Conservation (phyloP, 2,329 filamentous ascomycete species). For the Talaromyces rugulosus region DNA sequence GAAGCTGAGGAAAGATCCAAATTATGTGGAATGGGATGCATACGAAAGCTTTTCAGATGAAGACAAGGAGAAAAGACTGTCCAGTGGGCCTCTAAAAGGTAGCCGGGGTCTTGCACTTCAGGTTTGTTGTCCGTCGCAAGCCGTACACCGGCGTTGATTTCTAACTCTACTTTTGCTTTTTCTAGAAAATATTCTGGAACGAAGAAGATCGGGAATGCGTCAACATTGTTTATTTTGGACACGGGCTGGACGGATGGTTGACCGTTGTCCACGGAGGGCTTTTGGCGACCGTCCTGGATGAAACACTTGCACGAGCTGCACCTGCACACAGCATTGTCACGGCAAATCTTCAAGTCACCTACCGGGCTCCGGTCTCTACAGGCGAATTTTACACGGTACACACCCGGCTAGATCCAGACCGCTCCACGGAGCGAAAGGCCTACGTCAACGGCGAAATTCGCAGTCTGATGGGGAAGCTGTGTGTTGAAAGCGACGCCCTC, state of each 20-base stretch:
- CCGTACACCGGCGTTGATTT: not conserved
- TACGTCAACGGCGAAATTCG: conserved; percentile 32
- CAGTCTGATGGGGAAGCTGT: conserved; percentile 49
- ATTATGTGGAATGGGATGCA: conserved; percentile 36
- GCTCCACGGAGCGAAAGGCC: conserved; percentile 36
- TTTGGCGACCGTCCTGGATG: conserved; percentile 65
- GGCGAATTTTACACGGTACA: conserved; percentile 62
- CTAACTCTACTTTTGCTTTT: not conserved
- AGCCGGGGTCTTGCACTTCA: conserved; percentile 38
- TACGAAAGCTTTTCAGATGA: conserved; percentile 34
- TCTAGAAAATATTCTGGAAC: conserved; percentile 63
- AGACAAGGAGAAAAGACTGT: conserved; percentile 31
- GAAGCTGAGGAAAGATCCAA: conserved; percentile 33
- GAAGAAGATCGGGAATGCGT: conserved; percentile 53
- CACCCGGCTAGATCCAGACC: conserved; percentile 38
- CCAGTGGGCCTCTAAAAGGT: conserved; percentile 37
- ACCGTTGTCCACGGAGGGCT: conserved; percentile 67
- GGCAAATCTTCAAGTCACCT: conserved; percentile 57
- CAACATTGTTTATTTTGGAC: conserved; percentile 64
- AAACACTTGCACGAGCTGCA: conserved; percentile 63
- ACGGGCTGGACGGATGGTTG: conserved; percentile 65
- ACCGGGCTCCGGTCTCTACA: conserved; percentile 57
- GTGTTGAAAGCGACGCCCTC: conserved; percentile 55
- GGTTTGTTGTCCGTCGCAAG: conserved; percentile 24
- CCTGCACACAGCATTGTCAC: conserved; percentile 51